Evolutionary conservation across 768 basidiomycete species (phyloP).

Genomic region (Mycena alexandri): DNA sequence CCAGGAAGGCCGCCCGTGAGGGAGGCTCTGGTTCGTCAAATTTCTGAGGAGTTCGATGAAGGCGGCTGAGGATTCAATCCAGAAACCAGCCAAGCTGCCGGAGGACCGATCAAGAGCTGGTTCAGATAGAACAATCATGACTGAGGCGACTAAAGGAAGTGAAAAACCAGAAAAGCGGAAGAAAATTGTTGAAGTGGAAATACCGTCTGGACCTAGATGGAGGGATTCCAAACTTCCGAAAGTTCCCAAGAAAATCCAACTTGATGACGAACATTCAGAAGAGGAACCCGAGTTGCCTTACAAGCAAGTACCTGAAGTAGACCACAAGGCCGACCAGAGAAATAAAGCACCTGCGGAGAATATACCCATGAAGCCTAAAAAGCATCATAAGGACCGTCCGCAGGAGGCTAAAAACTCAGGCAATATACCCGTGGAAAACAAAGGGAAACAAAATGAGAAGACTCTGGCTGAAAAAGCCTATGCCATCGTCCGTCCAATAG

Average conservation of each 20-base stretch:
- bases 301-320: neutral
- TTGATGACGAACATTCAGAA: neutral
- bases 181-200: neutral
- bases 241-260: neutral
- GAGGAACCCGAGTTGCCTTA: neutral
- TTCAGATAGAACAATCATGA: neutral
- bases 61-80: neutral
- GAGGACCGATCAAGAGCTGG: constrained; percentile 6
- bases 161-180: neutral
- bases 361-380: neutral
- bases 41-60: constrained; percentile 12
- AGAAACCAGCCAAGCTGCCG: neutral
- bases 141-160: neutral
- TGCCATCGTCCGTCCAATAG: neutral
- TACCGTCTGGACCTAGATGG: neutral
- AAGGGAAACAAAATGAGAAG: neutral
- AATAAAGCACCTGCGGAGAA: neutral
- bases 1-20: neutral
- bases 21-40: neutral
- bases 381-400: neutral
- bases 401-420: neutral
- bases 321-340: neutral
- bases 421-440: neutral
- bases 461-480: no score
- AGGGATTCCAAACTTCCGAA: no score